phyloP scores from a whole-genome alignment of 306 rosid species.

The Nissolia schottii region DNA sequence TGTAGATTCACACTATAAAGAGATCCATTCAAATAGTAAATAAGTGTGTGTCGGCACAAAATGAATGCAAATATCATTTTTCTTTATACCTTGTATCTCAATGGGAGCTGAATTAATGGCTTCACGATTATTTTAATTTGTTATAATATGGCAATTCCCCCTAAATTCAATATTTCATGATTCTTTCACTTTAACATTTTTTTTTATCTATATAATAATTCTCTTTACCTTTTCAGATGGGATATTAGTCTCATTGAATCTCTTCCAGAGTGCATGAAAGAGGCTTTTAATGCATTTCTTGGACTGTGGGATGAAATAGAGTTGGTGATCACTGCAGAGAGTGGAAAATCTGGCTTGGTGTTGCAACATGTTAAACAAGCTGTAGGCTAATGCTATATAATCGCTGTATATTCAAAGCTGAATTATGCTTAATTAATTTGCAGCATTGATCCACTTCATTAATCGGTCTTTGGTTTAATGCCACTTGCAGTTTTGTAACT shows the following conservation, averaged over 20 bases:
- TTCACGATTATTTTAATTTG: background rate
- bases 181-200: background rate
- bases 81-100: too few species aligned
- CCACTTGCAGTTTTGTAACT: background rate
- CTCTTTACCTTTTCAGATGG: slow-evolving; percentile 12
- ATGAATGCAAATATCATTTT: too few species aligned
- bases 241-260: background rate
- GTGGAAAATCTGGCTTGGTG: slow-evolving; percentile 1
- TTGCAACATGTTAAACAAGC: background rate
- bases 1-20: too few species aligned
- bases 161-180: background rate
- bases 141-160: background rate
- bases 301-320: slow-evolving; percentile 16
- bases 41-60: too few species aligned
- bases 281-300: background rate
- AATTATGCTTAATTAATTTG: background rate
- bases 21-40: too few species aligned
- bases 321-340: background rate
- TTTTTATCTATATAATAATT: background rate
- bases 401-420: background rate
- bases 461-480: background rate
- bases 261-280: slow-evolving; percentile 33
- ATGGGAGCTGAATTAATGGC: background rate
- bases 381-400: background rate
- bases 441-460: background rate